Conservation (phyloP, 2,329 filamentous ascomycete species). For the Alternaria sp. region DNA sequence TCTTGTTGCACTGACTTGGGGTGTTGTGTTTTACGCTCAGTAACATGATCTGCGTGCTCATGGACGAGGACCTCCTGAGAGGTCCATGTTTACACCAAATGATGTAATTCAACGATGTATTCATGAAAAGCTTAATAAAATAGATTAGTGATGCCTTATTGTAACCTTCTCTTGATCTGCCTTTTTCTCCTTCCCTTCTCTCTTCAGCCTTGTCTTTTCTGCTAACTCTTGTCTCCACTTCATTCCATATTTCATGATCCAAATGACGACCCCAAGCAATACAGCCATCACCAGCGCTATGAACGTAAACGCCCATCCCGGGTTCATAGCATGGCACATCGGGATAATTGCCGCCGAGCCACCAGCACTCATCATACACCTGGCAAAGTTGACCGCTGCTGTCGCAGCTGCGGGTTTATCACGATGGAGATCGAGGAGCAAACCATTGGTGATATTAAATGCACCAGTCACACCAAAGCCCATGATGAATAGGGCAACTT, state of each 20-base stretch:
- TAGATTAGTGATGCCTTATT: not conserved
- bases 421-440: conserved; percentile 57
- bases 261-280: conserved; percentile 37
- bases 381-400: conserved; percentile 49
- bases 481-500: conserved; percentile 63
- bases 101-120: not conserved
- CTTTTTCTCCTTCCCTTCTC: conserved; percentile 6
- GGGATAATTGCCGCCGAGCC: conserved; percentile 51
- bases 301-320: conserved; percentile 59
- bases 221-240: conserved; percentile 39
- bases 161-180: not conserved
- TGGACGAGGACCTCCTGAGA: not conserved
- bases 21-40: too few relatives aligned
- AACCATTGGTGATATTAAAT: conserved; percentile 55
- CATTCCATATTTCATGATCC: conserved; percentile 45
- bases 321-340: conserved; percentile 55
- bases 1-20: too few relatives aligned
- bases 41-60: too few relatives aligned
- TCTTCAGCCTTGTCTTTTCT: conserved; percentile 24
- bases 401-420: conserved; percentile 53
- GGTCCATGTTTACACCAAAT: not conserved
- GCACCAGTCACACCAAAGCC: conserved; percentile 65
- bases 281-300: conserved; percentile 40
- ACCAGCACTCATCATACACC: conserved; percentile 51
- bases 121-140: not conserved